Percentiles rank a stretch among this genome's conserved stretches.
These are phyloP conservation scores for Exophiala dermatitidis DNA, from an alignment of 2,329 filamentous ascomycete genomes.

Conservation along the genomic window DNA sequence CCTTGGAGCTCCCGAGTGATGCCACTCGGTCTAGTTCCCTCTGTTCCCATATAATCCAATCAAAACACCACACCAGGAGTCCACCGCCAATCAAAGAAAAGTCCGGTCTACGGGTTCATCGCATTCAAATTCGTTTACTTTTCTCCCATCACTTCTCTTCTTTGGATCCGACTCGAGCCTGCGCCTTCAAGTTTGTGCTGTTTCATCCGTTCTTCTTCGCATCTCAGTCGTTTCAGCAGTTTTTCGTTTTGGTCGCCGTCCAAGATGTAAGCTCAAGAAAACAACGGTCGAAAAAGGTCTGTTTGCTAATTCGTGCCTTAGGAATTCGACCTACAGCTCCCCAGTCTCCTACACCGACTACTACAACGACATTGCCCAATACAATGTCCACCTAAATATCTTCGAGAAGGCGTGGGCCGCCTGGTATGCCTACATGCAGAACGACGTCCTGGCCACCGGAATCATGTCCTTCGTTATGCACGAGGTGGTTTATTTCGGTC, in stretches of 20 bases:
- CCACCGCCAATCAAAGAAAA: conserved; percentile 13
- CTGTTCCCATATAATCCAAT: conserved; percentile 10
- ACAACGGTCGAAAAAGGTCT: not conserved
- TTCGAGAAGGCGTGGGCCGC: conserved; percentile 86
- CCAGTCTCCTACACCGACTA: conserved; percentile 58
- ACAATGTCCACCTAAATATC: conserved; percentile 80
- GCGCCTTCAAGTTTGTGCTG: not conserved
- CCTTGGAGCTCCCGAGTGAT: conserved; percentile 16
- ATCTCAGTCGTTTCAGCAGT: not conserved
- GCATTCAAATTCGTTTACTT: conserved; percentile 1
- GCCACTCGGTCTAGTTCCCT: conserved; percentile 6
- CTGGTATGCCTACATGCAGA: conserved; percentile 98
- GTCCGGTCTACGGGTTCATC: conserved; percentile 1
- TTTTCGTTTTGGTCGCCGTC: not conserved
- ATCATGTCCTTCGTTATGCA: conserved; percentile 97
- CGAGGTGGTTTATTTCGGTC: conserved; percentile 89
- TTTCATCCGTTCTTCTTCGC: not conserved
- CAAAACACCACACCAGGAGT: conserved; percentile 5
- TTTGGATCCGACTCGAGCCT: not conserved
- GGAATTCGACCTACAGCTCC: conserved; percentile 42
- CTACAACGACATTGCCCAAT: conserved; percentile 57
- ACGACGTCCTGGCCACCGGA: conserved; percentile 90
- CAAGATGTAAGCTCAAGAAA: conserved; percentile 12
- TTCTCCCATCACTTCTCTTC: not conserved
- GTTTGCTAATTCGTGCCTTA: conserved; percentile 20